Evolutionary conservation across 225 moss, liverwort and hornwort genomes (phyloP), one percentile per base, ranked within the genome.

Genomic region (Neckera pumila): DNA sequence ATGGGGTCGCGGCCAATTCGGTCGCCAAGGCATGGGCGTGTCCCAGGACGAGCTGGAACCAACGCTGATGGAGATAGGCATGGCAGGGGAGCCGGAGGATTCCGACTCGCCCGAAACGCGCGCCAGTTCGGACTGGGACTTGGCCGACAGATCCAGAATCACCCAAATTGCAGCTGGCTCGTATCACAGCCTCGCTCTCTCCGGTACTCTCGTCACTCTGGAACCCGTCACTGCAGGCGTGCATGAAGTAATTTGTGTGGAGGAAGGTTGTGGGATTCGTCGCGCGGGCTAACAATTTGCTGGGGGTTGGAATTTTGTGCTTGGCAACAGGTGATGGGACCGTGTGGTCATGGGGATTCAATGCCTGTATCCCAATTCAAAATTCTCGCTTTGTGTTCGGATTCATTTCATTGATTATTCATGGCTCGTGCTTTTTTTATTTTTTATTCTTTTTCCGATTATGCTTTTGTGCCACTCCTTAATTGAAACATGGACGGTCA

Each of bases 401-500:
- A 63, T 61, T 22, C 8, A 54, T 38, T 14, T 53, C 8, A 14
- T 57, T 58, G 45, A n/a, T 71, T 31, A 34, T 34, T 56, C 27
- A 11, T 63, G 38, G 9, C 30, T 9, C 56, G 45, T 67, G 33
- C 26, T 12, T 59, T 56, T 64, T 76, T n/a, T n/a, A n/a, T n/a
- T n/a, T n/a, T n/a, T n/a, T n/a, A n/a, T n/a, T n/a, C n/a, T n/a
- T 38, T 9, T 27, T 7, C 25, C 51, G 59, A 23, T 30, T 47
- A 42, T 25, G 56, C 54, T 56, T 61, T 59, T 70, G 78, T 91
- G 92, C n/a, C 63, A 69, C 85, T 93, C 89, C 95, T 93, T 95
- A 91, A 95, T 89, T 90, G 91, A 91, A 90, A 93, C 92, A 95
- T 92, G 93, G 95, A 95, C 91, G 95, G 95, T 92, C 95, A 95